Evolutionary conservation across 495 filamentous ascomycete species (phyloP), one percentile per base, ranked within the genome.

Genomic region (Eremomyces bilateralis): DNA sequence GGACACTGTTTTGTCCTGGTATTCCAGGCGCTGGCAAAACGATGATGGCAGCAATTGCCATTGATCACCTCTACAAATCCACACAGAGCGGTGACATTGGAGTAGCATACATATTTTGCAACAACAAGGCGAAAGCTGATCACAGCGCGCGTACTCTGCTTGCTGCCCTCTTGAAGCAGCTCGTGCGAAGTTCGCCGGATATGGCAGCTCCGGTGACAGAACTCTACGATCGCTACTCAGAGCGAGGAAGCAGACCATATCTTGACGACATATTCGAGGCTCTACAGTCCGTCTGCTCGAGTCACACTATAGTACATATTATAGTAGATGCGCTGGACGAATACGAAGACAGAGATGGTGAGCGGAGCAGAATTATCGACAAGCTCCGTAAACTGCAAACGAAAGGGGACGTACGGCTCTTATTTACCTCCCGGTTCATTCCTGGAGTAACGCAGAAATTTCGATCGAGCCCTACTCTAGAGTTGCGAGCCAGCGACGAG

Each of bases 271-370:
- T 52, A 13, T 40, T 39, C 0, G 35, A 20, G 0, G 22, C 43
- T 4, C 35, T 63, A 1, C 24, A 36, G 12, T 42, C 21, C 12
- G 31, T 53, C n/a, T 15, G 47, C 19, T 17, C 3, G 17, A 2
- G 21, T 1, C 49, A 46, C 20, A 47, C 44, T 5, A 45, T 24
- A 34, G 41, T 44, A 4, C 61, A 60, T 34, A 48, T 65, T 29
- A 16, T 65, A 11, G 20, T 63, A 12, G 59, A 64, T 37, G 64
- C 59, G 4, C 44, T 67, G 15, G 63, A 67, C 39, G 65, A 67
- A 42, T 65, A 49, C 15, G 37, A 37, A n/a, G 25, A 15, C 15
- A 6, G 13, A 13, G 24, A 6, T 27, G 8, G 24, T 8, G 13
- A 13, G 6, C 15, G 33, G 5, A 33, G 20, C n/a, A 31, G 39